Evolutionary conservation across 2,329 filamentous ascomycete species (phyloP).

Genomic region (Calonectria pauciramosa): DNA sequence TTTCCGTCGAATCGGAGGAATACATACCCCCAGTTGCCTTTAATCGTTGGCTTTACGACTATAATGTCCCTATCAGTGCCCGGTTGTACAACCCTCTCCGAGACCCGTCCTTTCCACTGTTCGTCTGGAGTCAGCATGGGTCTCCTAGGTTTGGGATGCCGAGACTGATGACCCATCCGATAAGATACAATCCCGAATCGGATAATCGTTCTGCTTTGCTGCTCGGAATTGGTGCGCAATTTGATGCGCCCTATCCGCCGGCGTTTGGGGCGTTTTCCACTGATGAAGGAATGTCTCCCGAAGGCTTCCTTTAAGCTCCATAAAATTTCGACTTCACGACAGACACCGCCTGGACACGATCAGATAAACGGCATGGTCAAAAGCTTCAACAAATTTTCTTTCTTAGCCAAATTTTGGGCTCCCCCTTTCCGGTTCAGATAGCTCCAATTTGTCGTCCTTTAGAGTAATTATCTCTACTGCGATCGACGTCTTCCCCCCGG

Average conservation of each 20-base stretch:
- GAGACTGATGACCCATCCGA: background rate
- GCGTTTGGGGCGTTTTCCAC: background rate
- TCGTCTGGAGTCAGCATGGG: background rate
- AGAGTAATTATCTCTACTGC: background rate
- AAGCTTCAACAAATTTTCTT: background rate
- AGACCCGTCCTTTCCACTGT: background rate
- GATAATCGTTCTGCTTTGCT: background rate
- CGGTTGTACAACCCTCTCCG: slow-evolving; percentile 2
- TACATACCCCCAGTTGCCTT: background rate
- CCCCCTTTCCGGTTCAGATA: background rate
- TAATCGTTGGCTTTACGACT: slow-evolving; percentile 8
- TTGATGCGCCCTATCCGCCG: background rate
- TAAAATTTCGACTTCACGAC: background rate
- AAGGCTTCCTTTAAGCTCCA: background rate
- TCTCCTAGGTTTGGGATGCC: background rate
- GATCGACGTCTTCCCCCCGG: background rate
- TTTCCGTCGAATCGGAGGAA: background rate
- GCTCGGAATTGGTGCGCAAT: background rate
- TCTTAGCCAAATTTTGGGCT: background rate
- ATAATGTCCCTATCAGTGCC: background rate
- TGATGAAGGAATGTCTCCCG: background rate
- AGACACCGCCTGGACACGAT: background rate
- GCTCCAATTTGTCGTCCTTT: background rate
- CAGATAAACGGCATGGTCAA: background rate
- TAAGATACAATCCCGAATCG: background rate